Evolutionary conservation across 2,329 filamentous ascomycete genomes (phyloP).

Genomic region (Colletotrichum salicis): DNA sequence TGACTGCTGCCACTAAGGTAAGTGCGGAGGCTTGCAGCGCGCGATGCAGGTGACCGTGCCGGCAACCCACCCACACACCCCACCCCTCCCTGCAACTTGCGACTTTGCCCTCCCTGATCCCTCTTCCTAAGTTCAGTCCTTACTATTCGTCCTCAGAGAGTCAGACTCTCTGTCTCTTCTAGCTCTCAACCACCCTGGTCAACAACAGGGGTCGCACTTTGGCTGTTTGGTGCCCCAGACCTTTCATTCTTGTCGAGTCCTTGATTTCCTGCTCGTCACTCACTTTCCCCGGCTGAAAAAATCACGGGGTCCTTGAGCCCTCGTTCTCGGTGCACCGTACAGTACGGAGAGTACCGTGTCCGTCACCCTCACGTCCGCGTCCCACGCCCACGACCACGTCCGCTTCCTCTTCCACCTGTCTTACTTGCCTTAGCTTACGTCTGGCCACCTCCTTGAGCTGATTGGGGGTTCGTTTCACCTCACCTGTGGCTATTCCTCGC

Average conservation of each 20-base stretch:
- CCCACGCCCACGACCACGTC: neutral
- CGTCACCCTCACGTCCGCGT: conserved; percentile 5
- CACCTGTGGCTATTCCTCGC: neutral
- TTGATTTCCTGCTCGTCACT: conserved; percentile 32
- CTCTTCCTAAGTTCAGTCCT: neutral
- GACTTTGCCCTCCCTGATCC: neutral
- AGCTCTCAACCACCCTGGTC: conserved; percentile 30
- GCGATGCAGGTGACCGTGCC: conserved; percentile 31
- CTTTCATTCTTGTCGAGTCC: conserved; percentile 20
- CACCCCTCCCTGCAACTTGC: conserved; percentile 10
- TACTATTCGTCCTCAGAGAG: too few relatives aligned
- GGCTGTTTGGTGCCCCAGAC: conserved; percentile 29
- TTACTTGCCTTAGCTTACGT: conserved; percentile 3
- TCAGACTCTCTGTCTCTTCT: conserved; percentile 3
- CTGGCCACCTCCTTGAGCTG: conserved; percentile 1
- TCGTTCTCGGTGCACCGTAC: conserved; percentile 4
- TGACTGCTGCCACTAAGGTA: conserved; percentile 5
- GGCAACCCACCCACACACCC: conserved; percentile 15
- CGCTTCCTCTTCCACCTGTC: neutral
- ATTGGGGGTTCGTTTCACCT: neutral
- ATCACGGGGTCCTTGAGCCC: conserved; percentile 24
- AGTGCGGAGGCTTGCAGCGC: conserved; percentile 16
- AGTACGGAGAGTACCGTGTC: neutral
- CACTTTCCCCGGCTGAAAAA: conserved; percentile 5
- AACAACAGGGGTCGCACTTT: conserved; percentile 26